Percentiles rank a stretch among this genome's conserved stretches.
These are phyloP conservation scores for Pythium vanterpoolii DNA, from an alignment of 352 stramenopile genomes.

Conservation along the genomic window DNA sequence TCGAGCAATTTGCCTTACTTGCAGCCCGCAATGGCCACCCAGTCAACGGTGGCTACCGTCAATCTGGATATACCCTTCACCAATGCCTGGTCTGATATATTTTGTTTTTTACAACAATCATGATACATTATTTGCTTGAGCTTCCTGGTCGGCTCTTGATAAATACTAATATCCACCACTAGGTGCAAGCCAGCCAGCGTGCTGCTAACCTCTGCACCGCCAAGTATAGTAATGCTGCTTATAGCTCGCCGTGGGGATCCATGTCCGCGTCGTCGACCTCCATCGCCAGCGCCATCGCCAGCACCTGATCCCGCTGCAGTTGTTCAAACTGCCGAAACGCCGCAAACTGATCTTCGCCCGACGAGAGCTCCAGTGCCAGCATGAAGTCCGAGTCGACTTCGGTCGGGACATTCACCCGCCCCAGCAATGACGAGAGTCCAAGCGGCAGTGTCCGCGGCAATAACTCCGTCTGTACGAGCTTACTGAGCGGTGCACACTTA, in stretches of 20 bases:
- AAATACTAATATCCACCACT: too few relatives aligned
- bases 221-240: too few relatives aligned
- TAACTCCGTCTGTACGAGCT: conserved; percentile 49
- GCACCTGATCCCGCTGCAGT: conserved; percentile 43
- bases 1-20: too few relatives aligned
- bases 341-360: conserved; percentile 60
- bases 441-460: conserved; percentile 51
- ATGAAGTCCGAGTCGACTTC: conserved; percentile 60
- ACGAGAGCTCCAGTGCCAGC: conserved; percentile 58
- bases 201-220: too few relatives aligned
- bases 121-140: too few relatives aligned
- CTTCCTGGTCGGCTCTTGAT: too few relatives aligned
- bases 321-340: conserved; percentile 65
- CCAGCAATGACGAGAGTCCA: conserved; percentile 40
- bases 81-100: too few relatives aligned
- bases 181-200: too few relatives aligned
- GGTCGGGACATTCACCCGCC: conserved; percentile 33
- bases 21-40: background rate
- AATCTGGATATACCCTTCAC: too few relatives aligned
- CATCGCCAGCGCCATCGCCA: conserved; percentile 52
- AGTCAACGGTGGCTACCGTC: too few relatives aligned
- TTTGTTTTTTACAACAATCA: too few relatives aligned
- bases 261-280: conserved; percentile 42
- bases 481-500: conserved; percentile 49
- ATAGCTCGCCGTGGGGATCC: conserved; percentile 45